Conservation (phyloP, 2,329 filamentous ascomycete species). For the Fonsecaea monophora region DNA sequence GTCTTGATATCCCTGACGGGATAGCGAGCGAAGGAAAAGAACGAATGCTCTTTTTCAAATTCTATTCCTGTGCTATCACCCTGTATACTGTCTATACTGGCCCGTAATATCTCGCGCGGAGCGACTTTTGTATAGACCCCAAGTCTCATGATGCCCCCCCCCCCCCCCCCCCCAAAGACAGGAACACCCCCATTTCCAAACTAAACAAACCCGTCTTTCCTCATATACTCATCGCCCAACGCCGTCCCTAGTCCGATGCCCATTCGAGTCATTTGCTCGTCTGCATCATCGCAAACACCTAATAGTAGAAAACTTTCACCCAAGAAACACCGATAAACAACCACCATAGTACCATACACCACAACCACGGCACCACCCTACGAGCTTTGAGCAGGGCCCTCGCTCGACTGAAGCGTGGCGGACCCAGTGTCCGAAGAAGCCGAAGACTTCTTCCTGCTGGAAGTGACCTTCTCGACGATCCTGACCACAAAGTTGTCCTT, state of each 20-base stretch:
- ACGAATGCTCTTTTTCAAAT: neutral
- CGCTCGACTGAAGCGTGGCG: neutral
- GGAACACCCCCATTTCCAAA: neutral
- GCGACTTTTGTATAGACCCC: neutral
- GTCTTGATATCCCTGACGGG: constrained; percentile 7
- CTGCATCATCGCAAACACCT: neutral
- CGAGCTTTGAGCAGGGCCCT: neutral
- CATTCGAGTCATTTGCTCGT: neutral
- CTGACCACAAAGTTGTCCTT: constrained; percentile 13
- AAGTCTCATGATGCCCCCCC: neutral
- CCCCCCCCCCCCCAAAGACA: neutral
- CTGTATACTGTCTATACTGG: neutral
- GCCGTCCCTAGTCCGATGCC: neutral
- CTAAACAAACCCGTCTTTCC: neutral
- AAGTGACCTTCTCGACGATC: constrained; percentile 1
- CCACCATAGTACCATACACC: neutral
- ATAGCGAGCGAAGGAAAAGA: neutral
- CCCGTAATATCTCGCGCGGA: neutral
- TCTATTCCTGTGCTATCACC: neutral
- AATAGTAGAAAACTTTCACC: neutral
- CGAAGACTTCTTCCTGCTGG: constrained; percentile 12
- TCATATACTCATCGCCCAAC: neutral
- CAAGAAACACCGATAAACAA: neutral
- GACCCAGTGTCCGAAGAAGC: neutral
- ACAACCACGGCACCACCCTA: neutral